These are phyloP conservation scores for Tylopilus rubrobrunneus DNA, from an alignment of 768 basidiomycete species.

Conservation along the genomic window DNA sequence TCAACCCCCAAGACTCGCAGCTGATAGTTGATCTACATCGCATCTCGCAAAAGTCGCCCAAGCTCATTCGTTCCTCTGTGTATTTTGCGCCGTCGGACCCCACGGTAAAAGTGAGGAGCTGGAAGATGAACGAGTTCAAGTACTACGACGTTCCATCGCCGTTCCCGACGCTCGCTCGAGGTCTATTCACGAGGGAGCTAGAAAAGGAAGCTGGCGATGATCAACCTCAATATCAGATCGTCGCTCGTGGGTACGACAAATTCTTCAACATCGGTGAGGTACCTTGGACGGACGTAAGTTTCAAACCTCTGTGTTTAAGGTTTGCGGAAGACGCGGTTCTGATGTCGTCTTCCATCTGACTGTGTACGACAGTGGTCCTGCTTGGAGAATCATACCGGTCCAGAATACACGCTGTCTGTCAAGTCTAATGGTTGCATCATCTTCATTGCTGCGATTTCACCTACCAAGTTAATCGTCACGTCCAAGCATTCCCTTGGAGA, in stretches of 20 bases:
- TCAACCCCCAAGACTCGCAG: conserved; percentile 47
- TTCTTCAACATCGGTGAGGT: conserved; percentile 99
- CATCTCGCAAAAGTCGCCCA: conserved; percentile 53
- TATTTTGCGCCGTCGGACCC: conserved; percentile 59
- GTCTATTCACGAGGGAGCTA: conserved; percentile 71
- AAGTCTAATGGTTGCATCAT: conserved; percentile 99
- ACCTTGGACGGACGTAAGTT: conserved; percentile 84
- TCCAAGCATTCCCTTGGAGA: conserved; percentile 90
- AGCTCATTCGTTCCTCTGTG: conserved; percentile 57
- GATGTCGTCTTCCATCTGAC: background rate
- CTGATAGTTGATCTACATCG: conserved; percentile 53
- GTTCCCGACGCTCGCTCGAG: conserved; percentile 93
- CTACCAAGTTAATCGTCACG: conserved; percentile 72
- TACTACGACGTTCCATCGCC: conserved; percentile 87
- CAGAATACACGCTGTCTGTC: conserved; percentile 82
- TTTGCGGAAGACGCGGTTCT: background rate
- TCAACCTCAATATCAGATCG: conserved; percentile 53
- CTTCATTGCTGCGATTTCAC: conserved; percentile 82
- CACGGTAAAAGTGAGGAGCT: conserved; percentile 61
- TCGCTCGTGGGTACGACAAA: conserved; percentile 94
- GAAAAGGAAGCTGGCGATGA: conserved; percentile 28
- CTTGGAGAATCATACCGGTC: conserved; percentile 61
- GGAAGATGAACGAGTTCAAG: conserved; percentile 98
- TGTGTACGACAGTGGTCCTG: conserved; percentile 62
- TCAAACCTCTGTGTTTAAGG: background rate